These are phyloP conservation scores for Leishmania gerbilli DNA, from an alignment of 208 protist genomes.

Conservation along the genomic window DNA sequence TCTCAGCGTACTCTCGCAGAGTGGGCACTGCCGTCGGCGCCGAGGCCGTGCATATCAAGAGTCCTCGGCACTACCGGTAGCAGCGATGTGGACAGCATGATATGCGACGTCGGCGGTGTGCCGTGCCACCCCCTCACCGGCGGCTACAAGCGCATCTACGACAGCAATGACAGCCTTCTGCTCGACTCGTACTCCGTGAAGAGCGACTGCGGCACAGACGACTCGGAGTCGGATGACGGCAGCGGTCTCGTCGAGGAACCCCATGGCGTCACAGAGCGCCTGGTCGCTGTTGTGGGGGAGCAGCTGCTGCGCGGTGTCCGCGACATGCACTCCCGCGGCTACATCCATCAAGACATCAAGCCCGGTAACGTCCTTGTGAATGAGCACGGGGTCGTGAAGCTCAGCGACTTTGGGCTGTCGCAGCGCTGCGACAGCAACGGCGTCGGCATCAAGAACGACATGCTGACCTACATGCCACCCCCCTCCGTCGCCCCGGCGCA, in stretches of 20 bases:
- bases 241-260: conserved; percentile 48
- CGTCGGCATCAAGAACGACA: conserved; percentile 25
- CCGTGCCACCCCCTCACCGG: background rate
- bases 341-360: conserved; percentile 93
- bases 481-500: conserved; percentile 27
- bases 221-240: conserved; percentile 27
- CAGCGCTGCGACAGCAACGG: conserved; percentile 51
- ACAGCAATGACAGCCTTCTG: conserved; percentile 12
- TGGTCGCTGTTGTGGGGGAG: conserved; percentile 83
- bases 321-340: conserved; percentile 84
- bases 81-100: background rate
- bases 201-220: conserved; percentile 33
- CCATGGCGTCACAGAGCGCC: conserved; percentile 66
- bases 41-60: background rate
- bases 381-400: conserved; percentile 78
- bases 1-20: conserved; percentile 4
- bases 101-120: background rate
- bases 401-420: conserved; percentile 96
- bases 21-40: background rate
- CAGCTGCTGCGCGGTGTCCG: conserved; percentile 82
- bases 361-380: conserved; percentile 88
- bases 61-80: background rate
- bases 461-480: conserved; percentile 23
- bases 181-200: conserved; percentile 31
- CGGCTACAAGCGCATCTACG: background rate